Conservation (phyloP, 495 filamentous ascomycete genomes). For the Neurospora sp. region DNA sequence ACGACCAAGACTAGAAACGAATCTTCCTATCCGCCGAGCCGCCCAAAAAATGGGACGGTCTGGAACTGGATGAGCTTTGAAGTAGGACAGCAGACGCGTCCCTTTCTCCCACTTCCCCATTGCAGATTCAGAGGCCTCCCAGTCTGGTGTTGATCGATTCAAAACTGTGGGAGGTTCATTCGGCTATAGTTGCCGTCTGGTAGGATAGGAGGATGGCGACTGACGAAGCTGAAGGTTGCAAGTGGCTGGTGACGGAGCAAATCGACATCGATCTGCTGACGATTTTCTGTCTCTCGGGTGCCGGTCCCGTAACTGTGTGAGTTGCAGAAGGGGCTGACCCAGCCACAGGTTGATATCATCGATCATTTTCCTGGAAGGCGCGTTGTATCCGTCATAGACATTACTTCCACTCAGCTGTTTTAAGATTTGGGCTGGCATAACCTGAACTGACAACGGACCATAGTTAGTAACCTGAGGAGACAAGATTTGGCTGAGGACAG, state of each 20-base stretch:
- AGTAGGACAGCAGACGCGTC: not conserved
- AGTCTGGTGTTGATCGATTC: not conserved
- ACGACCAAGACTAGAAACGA: not conserved
- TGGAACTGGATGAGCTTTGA: not conserved
- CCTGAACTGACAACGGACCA: not conserved
- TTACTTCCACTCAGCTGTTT: not conserved
- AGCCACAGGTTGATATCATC: not conserved
- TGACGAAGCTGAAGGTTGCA: not conserved
- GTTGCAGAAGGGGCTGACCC: not conserved
- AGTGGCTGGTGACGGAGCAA: not conserved
- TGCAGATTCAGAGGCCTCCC: not conserved
- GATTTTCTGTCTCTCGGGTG: not conserved
- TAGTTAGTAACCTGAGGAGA: not conserved
- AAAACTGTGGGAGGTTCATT: not conserved
- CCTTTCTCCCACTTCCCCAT: not conserved
- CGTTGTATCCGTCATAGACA: not conserved
- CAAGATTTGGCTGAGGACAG: not conserved
- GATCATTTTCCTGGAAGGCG: not conserved
- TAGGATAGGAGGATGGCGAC: not conserved
- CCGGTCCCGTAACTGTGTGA: not conserved
- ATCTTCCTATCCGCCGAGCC: not conserved
- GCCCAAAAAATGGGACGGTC: not conserved
- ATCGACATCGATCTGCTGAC: not conserved
- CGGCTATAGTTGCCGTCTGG: not conserved
- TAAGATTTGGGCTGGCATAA: not conserved